Conservation (phyloP, 2,329 filamentous ascomycete species). For the Biscogniauxia marginata region DNA sequence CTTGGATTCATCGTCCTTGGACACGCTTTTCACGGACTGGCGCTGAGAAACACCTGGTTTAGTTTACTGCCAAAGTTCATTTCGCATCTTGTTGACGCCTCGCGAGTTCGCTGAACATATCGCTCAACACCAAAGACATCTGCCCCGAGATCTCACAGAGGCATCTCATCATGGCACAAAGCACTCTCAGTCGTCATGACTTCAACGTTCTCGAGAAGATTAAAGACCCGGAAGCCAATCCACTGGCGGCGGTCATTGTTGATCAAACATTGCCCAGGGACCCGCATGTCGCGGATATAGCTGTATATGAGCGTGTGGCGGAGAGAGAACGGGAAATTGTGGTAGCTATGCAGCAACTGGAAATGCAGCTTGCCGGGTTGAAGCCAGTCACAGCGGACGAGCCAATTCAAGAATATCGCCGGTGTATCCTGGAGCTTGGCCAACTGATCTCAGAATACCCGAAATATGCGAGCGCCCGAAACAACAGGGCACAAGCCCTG, state of each 20-base stretch:
- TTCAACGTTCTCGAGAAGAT: slow-evolving; percentile 65
- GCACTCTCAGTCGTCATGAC: slow-evolving; percentile 56
- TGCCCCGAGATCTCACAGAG: background rate
- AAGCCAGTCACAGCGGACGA: slow-evolving; percentile 37
- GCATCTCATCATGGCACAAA: slow-evolving; percentile 42
- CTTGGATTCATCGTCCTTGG: background rate
- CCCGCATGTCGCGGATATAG: slow-evolving; percentile 52
- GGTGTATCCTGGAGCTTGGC: slow-evolving; percentile 49
- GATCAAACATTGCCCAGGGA: slow-evolving; percentile 56
- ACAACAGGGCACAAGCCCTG: slow-evolving; percentile 71
- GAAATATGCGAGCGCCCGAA: slow-evolving; percentile 68
- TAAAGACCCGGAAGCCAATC: slow-evolving; percentile 63
- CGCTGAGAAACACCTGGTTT: too few species aligned
- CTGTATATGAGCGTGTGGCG: slow-evolving; percentile 50
- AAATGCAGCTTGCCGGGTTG: slow-evolving; percentile 49
- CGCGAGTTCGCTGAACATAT: background rate
- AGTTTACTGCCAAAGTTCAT: background rate
- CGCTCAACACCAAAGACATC: background rate
- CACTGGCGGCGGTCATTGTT: slow-evolving; percentile 52
- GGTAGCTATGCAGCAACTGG: slow-evolving; percentile 52
- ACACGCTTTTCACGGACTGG: too few species aligned
- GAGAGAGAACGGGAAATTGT: slow-evolving; percentile 54
- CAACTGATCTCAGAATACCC: slow-evolving; percentile 58
- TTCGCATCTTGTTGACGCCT: background rate
- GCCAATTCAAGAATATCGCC: slow-evolving; percentile 45